Evolutionary conservation across 1,284 basidiomycete genomes (phyloP).

Genomic region (Nidula niveotomentosa): DNA sequence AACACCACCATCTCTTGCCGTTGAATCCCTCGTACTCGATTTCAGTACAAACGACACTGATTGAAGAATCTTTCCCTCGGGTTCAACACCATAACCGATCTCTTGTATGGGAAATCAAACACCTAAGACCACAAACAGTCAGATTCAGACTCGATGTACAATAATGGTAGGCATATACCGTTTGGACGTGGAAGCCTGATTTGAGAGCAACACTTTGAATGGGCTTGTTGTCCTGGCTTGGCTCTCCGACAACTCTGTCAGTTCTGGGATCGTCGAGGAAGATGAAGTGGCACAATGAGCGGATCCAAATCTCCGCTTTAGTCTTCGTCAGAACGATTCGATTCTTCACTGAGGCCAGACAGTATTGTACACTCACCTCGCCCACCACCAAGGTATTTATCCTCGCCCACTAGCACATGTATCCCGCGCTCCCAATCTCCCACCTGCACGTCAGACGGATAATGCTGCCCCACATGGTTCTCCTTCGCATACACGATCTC

Average conservation of each 20-base stretch:
- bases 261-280: slow-evolving; percentile 52
- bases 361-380: slow-evolving; percentile 29
- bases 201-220: slow-evolving; percentile 27
- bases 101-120: slow-evolving; percentile 31
- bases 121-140: slow-evolving; percentile 11
- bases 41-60: slow-evolving; percentile 5
- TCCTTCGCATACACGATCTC: slow-evolving; percentile 55
- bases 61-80: slow-evolving; percentile 28
- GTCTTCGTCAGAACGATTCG: not conserved
- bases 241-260: slow-evolving; percentile 45
- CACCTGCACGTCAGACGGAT: slow-evolving; percentile 29
- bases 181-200: slow-evolving; percentile 30
- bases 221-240: slow-evolving; percentile 32
- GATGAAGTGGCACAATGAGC: slow-evolving; percentile 43
- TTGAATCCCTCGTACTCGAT: too few relatives aligned
- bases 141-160: not conserved
- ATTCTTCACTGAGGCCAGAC: not conserved
- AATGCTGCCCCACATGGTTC: slow-evolving; percentile 40
- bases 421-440: slow-evolving; percentile 52
- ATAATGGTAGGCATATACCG: slow-evolving; percentile 20
- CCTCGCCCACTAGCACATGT: slow-evolving; percentile 50
- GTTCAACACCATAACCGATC: slow-evolving; percentile 20
- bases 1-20: too few relatives aligned
- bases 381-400: slow-evolving; percentile 41
- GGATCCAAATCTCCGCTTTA: slow-evolving; percentile 44